These are phyloP conservation scores for Aureococcus anophagefferens DNA, from an alignment of 108 stramenopile species.

Conservation along the genomic window DNA sequence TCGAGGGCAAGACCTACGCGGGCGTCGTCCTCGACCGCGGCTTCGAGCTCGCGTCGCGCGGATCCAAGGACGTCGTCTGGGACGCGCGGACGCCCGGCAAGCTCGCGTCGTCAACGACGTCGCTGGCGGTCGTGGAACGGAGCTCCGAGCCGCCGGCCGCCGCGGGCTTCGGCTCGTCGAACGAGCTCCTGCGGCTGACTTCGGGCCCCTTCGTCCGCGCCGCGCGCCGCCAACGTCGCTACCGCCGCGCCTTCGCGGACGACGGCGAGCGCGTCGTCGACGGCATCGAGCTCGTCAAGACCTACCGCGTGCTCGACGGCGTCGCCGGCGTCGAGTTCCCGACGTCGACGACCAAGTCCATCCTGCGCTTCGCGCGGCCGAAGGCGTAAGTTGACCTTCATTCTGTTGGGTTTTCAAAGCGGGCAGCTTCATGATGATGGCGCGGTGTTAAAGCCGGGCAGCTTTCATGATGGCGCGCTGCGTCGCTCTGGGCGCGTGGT, in stretches of 20 bases:
- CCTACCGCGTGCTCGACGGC: conserved; percentile 57
- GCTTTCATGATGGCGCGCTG: no score
- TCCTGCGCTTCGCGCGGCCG: not conserved
- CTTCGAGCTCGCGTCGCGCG: conserved; percentile 18
- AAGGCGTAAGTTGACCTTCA: no score
- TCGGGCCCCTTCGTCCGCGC: conserved; percentile 22
- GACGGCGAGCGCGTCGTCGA: conserved; percentile 49
- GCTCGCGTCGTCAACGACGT: conserved; percentile 42
- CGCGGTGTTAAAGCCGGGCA: no score
- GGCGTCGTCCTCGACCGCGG: conserved; percentile 46
- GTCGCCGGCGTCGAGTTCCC: conserved; percentile 55
- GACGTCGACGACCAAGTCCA: conserved; percentile 45
- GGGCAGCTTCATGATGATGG: no score
- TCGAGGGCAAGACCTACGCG: conserved; percentile 20
- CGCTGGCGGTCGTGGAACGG: conserved; percentile 47
- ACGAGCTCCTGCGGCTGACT: no score
- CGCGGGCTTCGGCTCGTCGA: conserved; percentile 29
- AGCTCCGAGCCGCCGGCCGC: conserved; percentile 27
- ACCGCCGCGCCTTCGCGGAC: conserved; percentile 38
- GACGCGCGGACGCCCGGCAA: conserved; percentile 31
- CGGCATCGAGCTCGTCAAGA: conserved; percentile 57
- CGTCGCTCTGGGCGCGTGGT: no score
- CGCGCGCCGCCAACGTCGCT: conserved; percentile 40
- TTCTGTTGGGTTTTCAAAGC: no score
- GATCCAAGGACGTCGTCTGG: conserved; percentile 11